Base-by-base conservation (phyloP, 2,329 filamentous ascomycete genomes). In the Didymella exigua region DNA sequence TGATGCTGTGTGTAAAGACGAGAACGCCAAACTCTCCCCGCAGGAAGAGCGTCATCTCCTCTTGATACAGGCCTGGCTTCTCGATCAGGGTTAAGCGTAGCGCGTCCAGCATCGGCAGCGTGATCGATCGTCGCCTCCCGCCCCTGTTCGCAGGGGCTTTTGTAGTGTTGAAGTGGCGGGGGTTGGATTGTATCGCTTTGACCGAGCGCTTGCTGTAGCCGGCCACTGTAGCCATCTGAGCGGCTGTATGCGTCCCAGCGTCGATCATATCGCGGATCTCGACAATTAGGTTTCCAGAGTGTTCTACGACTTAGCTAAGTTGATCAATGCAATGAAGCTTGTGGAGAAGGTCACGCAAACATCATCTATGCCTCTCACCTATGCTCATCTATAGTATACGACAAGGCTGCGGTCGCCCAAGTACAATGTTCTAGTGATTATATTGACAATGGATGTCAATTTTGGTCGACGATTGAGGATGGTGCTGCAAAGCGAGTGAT, bases 11-110 rank as follows among this genome's bases (percentile, higher is more conserved):
- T 14, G 19, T 52, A 4, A 55, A 52, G 4, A 66, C 51, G 4
- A 30, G 51, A 29, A 63, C 33, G 2, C 62, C 53, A 42, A 72
- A 73, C 37, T 70, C 58, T 34, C 72, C 62, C 19, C 27, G 53
- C 31, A 73, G 47, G 54, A 71, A 72, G 13, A 66, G 52, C 13
- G 48, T 63, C 62, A 66, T 72, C 53, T 68, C 54, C n/a, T 66
- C 63, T 40, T 63, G 56, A 48, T 61, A 70, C 48, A 61, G 64
- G 55, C 57, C 63, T 33, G 69, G 70, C 40, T 74, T 67, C 60
- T 67, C 54, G 23, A 69, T 44, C 48, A 68, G 59, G 46, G 67
- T 56, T 44, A 73, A 48, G 54, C 59, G 41, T 40, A 75, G 56
- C 24, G 67, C 58, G 53, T 72, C 58, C 49, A 74, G 44, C 65